Evolutionary conservation across 2,329 filamentous ascomycete species (phyloP).

Genomic region (Coleophoma crateriformis): DNA sequence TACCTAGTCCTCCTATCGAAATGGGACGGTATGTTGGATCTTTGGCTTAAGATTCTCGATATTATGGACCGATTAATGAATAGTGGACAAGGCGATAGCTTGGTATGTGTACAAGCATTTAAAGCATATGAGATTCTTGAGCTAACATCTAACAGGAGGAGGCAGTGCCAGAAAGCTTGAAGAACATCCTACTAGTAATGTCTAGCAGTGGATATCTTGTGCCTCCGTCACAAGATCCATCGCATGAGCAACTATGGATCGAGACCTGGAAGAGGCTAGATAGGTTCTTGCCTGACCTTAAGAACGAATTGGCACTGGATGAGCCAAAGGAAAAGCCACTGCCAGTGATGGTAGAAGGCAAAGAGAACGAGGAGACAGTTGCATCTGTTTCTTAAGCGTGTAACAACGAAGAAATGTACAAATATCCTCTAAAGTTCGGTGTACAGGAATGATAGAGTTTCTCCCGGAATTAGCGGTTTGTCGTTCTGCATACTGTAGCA

Average conservation of each 20-base stretch:
- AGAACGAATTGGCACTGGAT: constrained; percentile 50
- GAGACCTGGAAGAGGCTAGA: constrained; percentile 64
- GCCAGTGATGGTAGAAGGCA: background rate
- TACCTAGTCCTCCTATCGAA: constrained; percentile 81
- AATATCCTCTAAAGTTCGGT: background rate
- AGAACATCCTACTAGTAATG: constrained; percentile 96
- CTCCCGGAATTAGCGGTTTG: too few species aligned
- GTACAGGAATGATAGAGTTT: background rate
- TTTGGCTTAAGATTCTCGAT: constrained; percentile 89
- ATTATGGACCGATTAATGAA: constrained; percentile 97
- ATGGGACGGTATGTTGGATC: constrained; percentile 82
- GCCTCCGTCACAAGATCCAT: constrained; percentile 53
- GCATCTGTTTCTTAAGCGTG: constrained; percentile 27
- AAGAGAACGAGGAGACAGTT: background rate
- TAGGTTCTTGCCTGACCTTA: constrained; percentile 56
- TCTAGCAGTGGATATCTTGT: constrained; percentile 80
- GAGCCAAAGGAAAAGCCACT: constrained; percentile 20
- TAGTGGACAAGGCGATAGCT: constrained; percentile 82
- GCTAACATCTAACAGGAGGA: constrained; percentile 59
- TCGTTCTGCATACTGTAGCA: too few species aligned
- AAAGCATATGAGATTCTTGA: constrained; percentile 1
- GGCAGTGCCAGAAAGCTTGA: constrained; percentile 89
- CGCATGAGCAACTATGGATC: constrained; percentile 50
- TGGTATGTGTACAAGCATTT: constrained; percentile 52
- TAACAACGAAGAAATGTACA: constrained; percentile 17